phyloP scores from a whole-genome alignment of 495 filamentous ascomycete species.

The Podospora fimiseda region DNA sequence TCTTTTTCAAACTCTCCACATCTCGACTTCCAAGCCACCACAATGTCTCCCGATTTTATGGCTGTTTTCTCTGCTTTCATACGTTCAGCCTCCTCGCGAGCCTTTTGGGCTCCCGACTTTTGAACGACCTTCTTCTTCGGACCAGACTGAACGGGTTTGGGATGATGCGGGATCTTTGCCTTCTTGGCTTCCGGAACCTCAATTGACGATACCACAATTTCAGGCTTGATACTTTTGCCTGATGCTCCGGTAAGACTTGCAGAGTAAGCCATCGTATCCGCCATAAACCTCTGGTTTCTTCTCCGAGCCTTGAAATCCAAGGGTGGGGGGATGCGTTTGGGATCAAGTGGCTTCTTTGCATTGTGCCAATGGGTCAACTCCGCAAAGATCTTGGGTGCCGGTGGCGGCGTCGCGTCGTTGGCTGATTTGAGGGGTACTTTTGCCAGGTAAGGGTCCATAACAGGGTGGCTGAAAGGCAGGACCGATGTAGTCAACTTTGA shows the following conservation, averaged over 20 bases:
- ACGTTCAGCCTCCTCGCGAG: constrained; percentile 19
- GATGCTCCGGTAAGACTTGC: constrained; percentile 60
- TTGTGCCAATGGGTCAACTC: constrained; percentile 65
- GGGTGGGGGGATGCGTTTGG: constrained; percentile 26
- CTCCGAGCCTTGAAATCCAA: constrained; percentile 20
- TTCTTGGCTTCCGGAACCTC: constrained; percentile 16
- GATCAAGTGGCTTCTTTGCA: constrained; percentile 43
- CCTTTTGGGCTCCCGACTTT: constrained; percentile 15
- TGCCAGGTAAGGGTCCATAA: not conserved
- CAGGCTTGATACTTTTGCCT: constrained; percentile 57
- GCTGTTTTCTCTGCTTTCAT: constrained; percentile 22
- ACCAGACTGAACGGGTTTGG: constrained; percentile 10
- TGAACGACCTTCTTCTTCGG: constrained; percentile 21
- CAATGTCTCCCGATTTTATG: constrained; percentile 7
- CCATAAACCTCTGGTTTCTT: constrained; percentile 51
- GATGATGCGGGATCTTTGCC: not conserved
- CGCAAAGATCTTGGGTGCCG: constrained; percentile 37
- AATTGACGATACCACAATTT: constrained; percentile 46
- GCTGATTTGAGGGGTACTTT: not conserved
- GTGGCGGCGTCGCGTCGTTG: not conserved
- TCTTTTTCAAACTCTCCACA: constrained; percentile 27
- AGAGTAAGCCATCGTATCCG: constrained; percentile 60
- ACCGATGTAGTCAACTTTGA: not conserved
- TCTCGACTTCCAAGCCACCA: constrained; percentile 18
- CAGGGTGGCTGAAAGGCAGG: not conserved